Evolutionary conservation across 2,329 filamentous ascomycete genomes (phyloP).

Genomic region (Colletotrichum limetticola): DNA sequence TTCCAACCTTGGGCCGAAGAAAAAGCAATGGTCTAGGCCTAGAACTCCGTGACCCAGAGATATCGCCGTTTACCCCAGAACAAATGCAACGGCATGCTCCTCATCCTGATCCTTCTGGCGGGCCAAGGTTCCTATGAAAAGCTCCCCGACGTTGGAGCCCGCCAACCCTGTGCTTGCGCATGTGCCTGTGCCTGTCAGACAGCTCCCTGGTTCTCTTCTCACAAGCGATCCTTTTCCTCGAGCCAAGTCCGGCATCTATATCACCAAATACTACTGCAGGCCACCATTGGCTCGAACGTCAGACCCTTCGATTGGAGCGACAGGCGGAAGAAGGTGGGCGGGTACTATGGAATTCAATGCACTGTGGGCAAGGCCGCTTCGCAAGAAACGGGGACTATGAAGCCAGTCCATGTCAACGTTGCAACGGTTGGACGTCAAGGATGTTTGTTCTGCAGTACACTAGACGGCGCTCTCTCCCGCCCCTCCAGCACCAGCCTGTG

Average conservation of each 20-base stretch:
- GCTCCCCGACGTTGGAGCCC: background rate
- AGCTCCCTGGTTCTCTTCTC: conserved; percentile 1
- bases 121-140: background rate
- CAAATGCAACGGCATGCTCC: background rate
- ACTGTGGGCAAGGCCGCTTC: conserved; percentile 18
- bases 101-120: background rate
- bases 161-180: background rate
- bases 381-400: conserved; percentile 24
- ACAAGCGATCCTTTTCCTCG: background rate
- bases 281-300: background rate
- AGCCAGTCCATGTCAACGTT: conserved; percentile 19
- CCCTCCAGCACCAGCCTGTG: conserved; percentile 24
- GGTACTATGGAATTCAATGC: conserved; percentile 32
- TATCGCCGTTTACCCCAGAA: conserved; percentile 19
- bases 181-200: background rate
- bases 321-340: conserved; percentile 5
- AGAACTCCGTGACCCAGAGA: too few species aligned
- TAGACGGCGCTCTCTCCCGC: conserved; percentile 31
- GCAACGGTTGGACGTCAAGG: conserved; percentile 22
- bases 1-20: too few species aligned
- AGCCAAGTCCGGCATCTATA: conserved; percentile 7
- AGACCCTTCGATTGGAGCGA: conserved; percentile 9
- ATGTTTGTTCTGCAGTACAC: conserved; percentile 34
- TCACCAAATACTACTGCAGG: conserved; percentile 7
- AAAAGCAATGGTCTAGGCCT: too few species aligned